phyloP scores from a whole-genome alignment of 768 basidiomycete species.

The Termitomyces titanicus region DNA sequence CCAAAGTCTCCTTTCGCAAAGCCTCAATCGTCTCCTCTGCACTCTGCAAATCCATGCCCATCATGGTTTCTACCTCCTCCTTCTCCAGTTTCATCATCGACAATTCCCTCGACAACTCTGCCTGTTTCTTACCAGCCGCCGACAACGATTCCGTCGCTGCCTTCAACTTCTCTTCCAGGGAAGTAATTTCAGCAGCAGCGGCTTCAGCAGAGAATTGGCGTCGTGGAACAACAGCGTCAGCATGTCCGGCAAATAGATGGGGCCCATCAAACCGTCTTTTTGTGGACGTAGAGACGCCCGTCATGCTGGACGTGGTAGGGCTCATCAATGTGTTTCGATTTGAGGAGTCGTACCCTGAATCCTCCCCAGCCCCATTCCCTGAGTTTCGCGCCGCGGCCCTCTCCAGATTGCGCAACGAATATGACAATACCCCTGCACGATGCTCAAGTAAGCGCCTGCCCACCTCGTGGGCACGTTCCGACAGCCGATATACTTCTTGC shows the following conservation, averaged over 20 bases:
- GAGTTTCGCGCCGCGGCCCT: constrained; percentile 30
- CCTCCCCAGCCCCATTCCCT: constrained; percentile 26
- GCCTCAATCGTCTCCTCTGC: constrained; percentile 63
- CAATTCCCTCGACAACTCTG: constrained; percentile 58
- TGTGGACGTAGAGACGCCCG: constrained; percentile 39
- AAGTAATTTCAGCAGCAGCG: constrained; percentile 39
- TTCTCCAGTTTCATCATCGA: constrained; percentile 64
- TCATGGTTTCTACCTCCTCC: constrained; percentile 59
- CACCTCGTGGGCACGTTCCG: constrained; percentile 61
- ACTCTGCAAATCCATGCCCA: constrained; percentile 61
- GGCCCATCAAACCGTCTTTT: constrained; percentile 71
- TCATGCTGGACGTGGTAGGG: constrained; percentile 40
- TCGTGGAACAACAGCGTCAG: constrained; percentile 57
- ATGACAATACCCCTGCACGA: constrained; percentile 76
- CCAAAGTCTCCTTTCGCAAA: constrained; percentile 52
- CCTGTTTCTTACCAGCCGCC: constrained; percentile 57
- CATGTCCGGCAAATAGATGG: constrained; percentile 83
- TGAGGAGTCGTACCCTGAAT: constrained; percentile 54
- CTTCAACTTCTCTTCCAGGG: constrained; percentile 64
- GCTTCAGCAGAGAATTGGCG: constrained; percentile 39
- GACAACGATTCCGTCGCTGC: constrained; percentile 56
- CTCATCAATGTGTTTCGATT: constrained; percentile 49
- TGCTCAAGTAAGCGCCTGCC: constrained; percentile 71
- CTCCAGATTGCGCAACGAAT: constrained; percentile 67
- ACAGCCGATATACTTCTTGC: constrained; percentile 66